Evolutionary conservation across 2,329 filamentous ascomycete genomes (phyloP).

Genomic region (Talaromyces piceae): DNA sequence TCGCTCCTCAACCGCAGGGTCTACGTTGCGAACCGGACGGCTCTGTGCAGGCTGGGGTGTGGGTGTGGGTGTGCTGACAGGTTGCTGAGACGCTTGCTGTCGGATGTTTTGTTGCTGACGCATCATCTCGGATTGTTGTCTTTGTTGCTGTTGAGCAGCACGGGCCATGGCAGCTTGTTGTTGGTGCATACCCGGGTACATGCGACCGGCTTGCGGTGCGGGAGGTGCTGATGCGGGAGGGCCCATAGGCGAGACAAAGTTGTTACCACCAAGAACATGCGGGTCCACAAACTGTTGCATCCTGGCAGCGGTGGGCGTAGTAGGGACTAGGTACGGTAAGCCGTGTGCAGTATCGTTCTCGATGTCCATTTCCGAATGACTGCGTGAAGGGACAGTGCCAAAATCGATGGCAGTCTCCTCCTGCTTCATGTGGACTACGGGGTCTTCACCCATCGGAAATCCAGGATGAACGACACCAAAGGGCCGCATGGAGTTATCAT

Average conservation of each 20-base stretch:
- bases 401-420: slow-evolving; percentile 54
- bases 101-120: slow-evolving; percentile 36
- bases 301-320: slow-evolving; percentile 17
- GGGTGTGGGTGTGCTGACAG: slow-evolving; percentile 19
- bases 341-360: slow-evolving; percentile 61
- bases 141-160: slow-evolving; percentile 54
- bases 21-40: slow-evolving; percentile 39
- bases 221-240: slow-evolving; percentile 50
- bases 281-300: slow-evolving; percentile 62
- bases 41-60: slow-evolving; percentile 15
- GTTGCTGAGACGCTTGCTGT: slow-evolving; percentile 21
- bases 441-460: slow-evolving; percentile 49
- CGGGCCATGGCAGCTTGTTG: slow-evolving; percentile 74
- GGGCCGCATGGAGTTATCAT: slow-evolving; percentile 46
- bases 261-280: slow-evolving; percentile 51
- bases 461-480: slow-evolving; percentile 29
- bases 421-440: slow-evolving; percentile 49
- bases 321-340: slow-evolving; percentile 55
- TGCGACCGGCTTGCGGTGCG: slow-evolving; percentile 57
- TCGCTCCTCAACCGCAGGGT: slow-evolving; percentile 79
- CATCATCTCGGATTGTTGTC: slow-evolving; percentile 52
- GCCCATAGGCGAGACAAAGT: slow-evolving; percentile 14
- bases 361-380: slow-evolving; percentile 54
- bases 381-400: slow-evolving; percentile 53
- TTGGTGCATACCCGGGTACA: slow-evolving; percentile 91